Conservation (phyloP, 2,329 filamentous ascomycete genomes). For the Colletotrichum sp. region DNA sequence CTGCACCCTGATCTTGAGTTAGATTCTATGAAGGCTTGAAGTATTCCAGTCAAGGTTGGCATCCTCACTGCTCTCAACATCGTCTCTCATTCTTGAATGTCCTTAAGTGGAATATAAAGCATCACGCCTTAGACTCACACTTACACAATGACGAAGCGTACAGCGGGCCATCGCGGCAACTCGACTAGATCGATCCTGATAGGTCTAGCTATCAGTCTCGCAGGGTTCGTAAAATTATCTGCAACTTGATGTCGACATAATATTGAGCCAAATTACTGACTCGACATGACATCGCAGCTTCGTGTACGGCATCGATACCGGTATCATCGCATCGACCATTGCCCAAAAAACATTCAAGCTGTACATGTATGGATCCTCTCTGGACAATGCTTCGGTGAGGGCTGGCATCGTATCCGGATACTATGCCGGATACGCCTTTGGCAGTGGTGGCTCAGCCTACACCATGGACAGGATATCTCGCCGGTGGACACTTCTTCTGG, state of each 20-base stretch:
- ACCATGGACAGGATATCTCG: slow-evolving; percentile 14
- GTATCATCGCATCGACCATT: slow-evolving; percentile 18
- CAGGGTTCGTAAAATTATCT: neutral
- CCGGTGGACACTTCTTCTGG: neutral
- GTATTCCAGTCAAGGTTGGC: neutral
- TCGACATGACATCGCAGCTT: neutral
- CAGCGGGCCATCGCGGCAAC: slow-evolving; percentile 12
- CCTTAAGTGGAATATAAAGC: rapidly evolving
- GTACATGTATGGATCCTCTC: slow-evolving; percentile 14
- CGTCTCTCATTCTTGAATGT: neutral
- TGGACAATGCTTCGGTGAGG: neutral
- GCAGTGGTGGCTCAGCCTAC: slow-evolving; percentile 10
- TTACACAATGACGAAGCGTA: neutral
- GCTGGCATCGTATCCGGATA: slow-evolving; percentile 19
- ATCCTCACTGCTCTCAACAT: neutral
- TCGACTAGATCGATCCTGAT: neutral
- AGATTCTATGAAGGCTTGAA: neutral
- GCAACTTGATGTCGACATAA: neutral
- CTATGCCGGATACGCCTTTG: slow-evolving; percentile 15
- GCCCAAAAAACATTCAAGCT: slow-evolving; percentile 17
- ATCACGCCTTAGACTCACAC: neutral
- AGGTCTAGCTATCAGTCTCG: slow-evolving; percentile 9
- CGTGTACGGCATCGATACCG: neutral
- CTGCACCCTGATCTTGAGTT: neutral
- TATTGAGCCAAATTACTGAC: neutral